A percentile compares a stretch with the other conserved stretches of the same genome.
Evolutionary conservation across 768 basidiomycete species (phyloP).

Genomic region (Boletus coccyginus): DNA sequence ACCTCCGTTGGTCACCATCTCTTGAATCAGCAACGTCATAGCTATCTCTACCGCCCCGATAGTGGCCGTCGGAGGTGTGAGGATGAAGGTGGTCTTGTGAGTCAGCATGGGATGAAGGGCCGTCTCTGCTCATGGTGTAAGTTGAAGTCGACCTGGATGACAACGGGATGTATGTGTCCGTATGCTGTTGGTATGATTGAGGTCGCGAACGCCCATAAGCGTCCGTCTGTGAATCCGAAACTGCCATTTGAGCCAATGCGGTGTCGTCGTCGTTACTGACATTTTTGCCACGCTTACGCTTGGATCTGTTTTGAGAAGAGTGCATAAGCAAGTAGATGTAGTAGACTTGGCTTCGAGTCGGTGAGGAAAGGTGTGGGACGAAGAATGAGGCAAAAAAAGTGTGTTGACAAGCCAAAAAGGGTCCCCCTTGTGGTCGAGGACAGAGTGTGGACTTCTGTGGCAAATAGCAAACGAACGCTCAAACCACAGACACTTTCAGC

Average conservation of each 20-base stretch:
- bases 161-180: conserved; percentile 47
- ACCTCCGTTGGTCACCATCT: conserved; percentile 45
- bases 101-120: conserved; percentile 46
- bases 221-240: conserved; percentile 50
- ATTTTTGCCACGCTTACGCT: conserved; percentile 52
- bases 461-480: conserved; percentile 33
- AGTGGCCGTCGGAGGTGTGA: conserved; percentile 47
- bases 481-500: conserved; percentile 28
- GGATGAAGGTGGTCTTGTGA: conserved; percentile 42
- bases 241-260: conserved; percentile 34
- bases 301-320: conserved; percentile 38
- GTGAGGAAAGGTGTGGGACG: conserved; percentile 19
- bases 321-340: conserved; percentile 34
- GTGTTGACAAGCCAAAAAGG: conserved; percentile 30
- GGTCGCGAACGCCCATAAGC: conserved; percentile 53
- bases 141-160: conserved; percentile 42
- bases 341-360: conserved; percentile 19
- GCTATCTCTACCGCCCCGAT: conserved; percentile 48
- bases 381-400: conserved; percentile 24
- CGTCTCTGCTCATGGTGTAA: conserved; percentile 50
- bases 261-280: conserved; percentile 49
- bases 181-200: conserved; percentile 35
- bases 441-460: conserved; percentile 17
- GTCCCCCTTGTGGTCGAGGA: conserved; percentile 23
- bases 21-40: conserved; percentile 45